Base-by-base conservation (phyloP, 345 rosid species). In the Populus davidiana region DNA sequence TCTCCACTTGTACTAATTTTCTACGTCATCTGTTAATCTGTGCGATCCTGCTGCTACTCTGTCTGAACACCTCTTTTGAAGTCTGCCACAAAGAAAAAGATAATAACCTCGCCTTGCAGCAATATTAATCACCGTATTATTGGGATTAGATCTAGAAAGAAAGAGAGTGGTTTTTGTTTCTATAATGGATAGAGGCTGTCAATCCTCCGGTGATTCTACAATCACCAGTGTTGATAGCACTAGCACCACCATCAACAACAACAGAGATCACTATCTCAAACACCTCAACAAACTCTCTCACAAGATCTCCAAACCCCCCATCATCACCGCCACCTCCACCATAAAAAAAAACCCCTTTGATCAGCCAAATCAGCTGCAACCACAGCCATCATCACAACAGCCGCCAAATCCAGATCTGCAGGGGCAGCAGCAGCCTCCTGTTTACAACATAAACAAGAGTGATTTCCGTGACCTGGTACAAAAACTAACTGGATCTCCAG, bases 381-480 rank as follows among this genome's bases (percentile, higher is more conserved):
- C 70, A 16, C 23, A 23, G 75, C 65, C 71, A 6, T 79, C 80
- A 1, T 88, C 62, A 27, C 50, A 16, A n/a, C 69, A 59, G 64
- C 72, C 72, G 9, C 81, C 75, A 75, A 72, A 78, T 73, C 86
- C 77, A 3, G 81, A 80, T 78, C 78, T 76, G 71, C 89, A 70
- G 31, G 90, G 85, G 33, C 71, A 9, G 25, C 79, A 61, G 41
- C 79, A 36, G 72, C 96, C 98, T 1, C 98, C 97, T 5, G 98
- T 96, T 27, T 96, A 92, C 84, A 96, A 94, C 75, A 96, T 96
- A 84, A 96, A 91, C 87, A 94, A 94, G 81, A 90, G 80, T 79
- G 97, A 96, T 83, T 96, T 93, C 85, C 82, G 97, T 25, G 93
- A 96, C 72, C 93, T 96, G 66, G 99, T 96, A 23, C 99, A 96